Evolutionary conservation across 2,329 filamentous ascomycete species (phyloP).

Genomic region (Calonectria naviculata): DNA sequence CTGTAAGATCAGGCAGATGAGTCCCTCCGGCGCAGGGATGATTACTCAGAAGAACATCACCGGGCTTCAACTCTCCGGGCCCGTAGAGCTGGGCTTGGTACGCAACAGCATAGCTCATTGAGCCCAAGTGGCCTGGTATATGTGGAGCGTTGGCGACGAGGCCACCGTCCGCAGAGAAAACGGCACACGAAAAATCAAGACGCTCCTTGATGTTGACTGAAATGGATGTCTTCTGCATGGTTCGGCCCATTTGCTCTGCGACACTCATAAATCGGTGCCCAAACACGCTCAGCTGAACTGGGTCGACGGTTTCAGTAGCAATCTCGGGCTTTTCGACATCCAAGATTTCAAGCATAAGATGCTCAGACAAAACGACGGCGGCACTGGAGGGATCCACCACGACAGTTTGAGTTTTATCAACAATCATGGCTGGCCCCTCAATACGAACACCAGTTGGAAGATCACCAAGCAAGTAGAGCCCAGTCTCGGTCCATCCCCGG

Average conservation of each 20-base stretch:
- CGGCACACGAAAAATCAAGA: slow-evolving; percentile 83
- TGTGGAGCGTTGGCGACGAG: slow-evolving; percentile 35
- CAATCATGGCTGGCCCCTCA: slow-evolving; percentile 61
- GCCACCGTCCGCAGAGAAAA: slow-evolving; percentile 71
- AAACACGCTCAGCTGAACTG: slow-evolving; percentile 81
- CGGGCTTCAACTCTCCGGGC: slow-evolving; percentile 32
- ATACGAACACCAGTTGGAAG: slow-evolving; percentile 25
- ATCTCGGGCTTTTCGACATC: slow-evolving; percentile 15
- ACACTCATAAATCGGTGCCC: slow-evolving; percentile 87
- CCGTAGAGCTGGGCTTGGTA: slow-evolving; percentile 33
- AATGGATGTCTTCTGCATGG: slow-evolving; percentile 81
- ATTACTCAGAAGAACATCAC: slow-evolving; percentile 36
- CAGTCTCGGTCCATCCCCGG: slow-evolving; percentile 35
- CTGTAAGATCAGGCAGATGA: slow-evolving; percentile 56
- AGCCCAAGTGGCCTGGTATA: slow-evolving; percentile 32
- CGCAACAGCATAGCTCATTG: slow-evolving; percentile 34
- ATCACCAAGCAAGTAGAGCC: slow-evolving; percentile 35
- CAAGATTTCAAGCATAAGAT: slow-evolving; percentile 48
- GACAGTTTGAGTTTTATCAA: slow-evolving; percentile 79
- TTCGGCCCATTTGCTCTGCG: slow-evolving; percentile 85
- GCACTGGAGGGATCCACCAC: slow-evolving; percentile 65
- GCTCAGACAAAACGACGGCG: slow-evolving; percentile 46
- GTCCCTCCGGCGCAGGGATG: slow-evolving; percentile 47
- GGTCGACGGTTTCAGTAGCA: slow-evolving; percentile 60
- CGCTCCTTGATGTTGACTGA: slow-evolving; percentile 85